Evolutionary conservation across 345 rosid species (phyloP).

Genomic region (Pugionium dolabratum): DNA sequence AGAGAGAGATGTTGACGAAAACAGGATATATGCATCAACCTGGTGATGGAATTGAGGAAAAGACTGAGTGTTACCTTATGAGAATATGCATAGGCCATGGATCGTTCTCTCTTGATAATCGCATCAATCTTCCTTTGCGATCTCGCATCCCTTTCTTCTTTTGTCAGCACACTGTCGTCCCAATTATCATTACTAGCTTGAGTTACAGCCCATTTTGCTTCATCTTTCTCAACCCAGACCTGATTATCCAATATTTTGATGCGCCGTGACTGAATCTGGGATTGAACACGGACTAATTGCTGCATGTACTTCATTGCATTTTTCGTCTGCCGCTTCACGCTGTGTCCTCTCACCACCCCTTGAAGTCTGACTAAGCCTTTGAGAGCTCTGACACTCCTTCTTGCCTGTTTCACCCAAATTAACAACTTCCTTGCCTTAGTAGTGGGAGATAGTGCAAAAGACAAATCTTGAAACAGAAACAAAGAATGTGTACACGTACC

Average conservation of each 20-base stretch:
- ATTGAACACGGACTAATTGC: constrained; percentile 81
- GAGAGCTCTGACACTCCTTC: constrained; percentile 87
- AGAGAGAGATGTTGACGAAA: constrained; percentile 20
- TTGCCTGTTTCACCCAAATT: constrained; percentile 54
- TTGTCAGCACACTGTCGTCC: constrained; percentile 88
- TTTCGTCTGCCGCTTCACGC: constrained; percentile 79
- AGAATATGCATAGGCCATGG: constrained; percentile 91
- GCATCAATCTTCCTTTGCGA: constrained; percentile 77
- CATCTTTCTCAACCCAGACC: constrained; percentile 50
- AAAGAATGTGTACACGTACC: constrained; percentile 46
- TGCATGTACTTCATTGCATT: constrained; percentile 96
- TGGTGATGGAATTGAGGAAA: constrained; percentile 19
- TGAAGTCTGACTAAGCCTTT: constrained; percentile 96
- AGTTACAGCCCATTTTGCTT: constrained; percentile 55
- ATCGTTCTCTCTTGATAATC: constrained; percentile 74
- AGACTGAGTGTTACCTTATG: constrained; percentile 59
- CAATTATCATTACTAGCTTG: constrained; percentile 68
- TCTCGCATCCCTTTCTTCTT: constrained; percentile 77
- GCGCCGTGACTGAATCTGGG: constrained; percentile 90
- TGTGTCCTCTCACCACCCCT: constrained; percentile 87
- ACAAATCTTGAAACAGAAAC: constrained; percentile 15
- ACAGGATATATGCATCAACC: background rate
- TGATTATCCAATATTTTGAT: constrained; percentile 80
- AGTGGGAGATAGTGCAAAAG: constrained; percentile 12
- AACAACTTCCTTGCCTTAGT: constrained; percentile 9